Conservation (phyloP, 139 green algal species). For the Diplosphaera chodatii region DNA sequence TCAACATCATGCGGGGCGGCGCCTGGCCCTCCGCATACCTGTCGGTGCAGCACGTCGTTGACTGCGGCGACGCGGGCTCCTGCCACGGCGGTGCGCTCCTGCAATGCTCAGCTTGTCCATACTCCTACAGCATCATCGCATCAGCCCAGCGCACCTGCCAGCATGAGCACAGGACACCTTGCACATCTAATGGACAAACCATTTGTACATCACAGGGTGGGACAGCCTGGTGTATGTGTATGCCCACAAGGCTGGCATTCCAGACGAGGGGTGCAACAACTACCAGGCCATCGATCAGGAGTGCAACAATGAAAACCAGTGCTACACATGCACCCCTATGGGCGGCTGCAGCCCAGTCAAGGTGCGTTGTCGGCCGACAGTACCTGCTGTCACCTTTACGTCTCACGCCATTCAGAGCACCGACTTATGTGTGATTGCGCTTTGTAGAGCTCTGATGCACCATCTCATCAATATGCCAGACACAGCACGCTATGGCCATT, state of each 20-base stretch:
- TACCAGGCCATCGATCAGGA: constrained; percentile 58
- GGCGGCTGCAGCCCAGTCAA: constrained; percentile 12
- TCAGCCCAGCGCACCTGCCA: no score
- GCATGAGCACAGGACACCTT: no score
- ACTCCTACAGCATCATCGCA: no score
- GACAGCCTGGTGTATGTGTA: constrained; percentile 54
- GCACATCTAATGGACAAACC: no score
- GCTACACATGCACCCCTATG: constrained; percentile 55
- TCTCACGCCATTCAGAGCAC: no score
- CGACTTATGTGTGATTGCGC: no score
- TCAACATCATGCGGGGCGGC: constrained; percentile 71
- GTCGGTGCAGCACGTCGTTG: constrained; percentile 71
- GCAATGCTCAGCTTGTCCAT: not conserved
- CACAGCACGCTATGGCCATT: no score
- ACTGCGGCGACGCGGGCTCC: constrained; percentile 70
- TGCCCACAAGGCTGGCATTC: constrained; percentile 31
- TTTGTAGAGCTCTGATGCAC: no score
- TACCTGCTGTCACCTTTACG: no score
- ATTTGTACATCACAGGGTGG: no score
- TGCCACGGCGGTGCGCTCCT: constrained; percentile 41
- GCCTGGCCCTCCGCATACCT: constrained; percentile 55
- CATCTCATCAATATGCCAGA: no score
- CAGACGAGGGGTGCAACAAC: constrained; percentile 81
- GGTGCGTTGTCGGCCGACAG: not conserved
- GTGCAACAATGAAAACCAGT: constrained; percentile 56